Evolutionary conservation across 2,329 filamentous ascomycete genomes (phyloP).

Genomic region (Trichoderma gracile): DNA sequence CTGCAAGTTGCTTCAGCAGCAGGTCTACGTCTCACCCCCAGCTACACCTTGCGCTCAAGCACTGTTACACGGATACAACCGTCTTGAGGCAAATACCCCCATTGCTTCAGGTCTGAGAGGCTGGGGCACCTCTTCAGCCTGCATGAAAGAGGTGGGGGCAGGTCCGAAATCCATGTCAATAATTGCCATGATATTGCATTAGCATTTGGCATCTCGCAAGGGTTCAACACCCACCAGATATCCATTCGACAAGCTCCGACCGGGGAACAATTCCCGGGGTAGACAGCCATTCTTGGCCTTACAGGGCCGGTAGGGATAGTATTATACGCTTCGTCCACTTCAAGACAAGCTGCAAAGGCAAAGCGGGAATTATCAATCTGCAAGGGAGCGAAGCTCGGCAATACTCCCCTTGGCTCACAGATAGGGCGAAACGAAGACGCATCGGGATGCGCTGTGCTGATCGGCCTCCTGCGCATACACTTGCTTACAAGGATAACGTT

Average conservation of each 20-base stretch:
- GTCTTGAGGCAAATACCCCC: not conserved
- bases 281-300: not conserved
- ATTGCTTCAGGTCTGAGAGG: constrained; percentile 7
- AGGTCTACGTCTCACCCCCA: not conserved
- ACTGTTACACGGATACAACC: not conserved
- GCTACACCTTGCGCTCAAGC: not conserved
- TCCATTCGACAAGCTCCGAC: not conserved
- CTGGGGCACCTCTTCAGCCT: not conserved
- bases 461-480: not conserved
- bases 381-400: not conserved
- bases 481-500: no score
- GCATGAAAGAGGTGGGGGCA: constrained; percentile 3
- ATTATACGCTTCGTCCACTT: not conserved
- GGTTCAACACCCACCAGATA: not conserved
- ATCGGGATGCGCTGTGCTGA: not conserved
- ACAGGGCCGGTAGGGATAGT: not conserved
- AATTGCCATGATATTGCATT: constrained; percentile 21
- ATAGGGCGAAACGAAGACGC: not conserved
- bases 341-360: not conserved
- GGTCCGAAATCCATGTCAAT: constrained; percentile 19
- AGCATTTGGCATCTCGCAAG: not conserved
- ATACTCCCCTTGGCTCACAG: not conserved
- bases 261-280: not conserved
- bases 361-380: not conserved
- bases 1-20: not conserved